Percentiles rank a stretch among this genome's conserved stretches.
Conservation (phyloP, 305 asterid species). For the Fraxinus sp. region DNA sequence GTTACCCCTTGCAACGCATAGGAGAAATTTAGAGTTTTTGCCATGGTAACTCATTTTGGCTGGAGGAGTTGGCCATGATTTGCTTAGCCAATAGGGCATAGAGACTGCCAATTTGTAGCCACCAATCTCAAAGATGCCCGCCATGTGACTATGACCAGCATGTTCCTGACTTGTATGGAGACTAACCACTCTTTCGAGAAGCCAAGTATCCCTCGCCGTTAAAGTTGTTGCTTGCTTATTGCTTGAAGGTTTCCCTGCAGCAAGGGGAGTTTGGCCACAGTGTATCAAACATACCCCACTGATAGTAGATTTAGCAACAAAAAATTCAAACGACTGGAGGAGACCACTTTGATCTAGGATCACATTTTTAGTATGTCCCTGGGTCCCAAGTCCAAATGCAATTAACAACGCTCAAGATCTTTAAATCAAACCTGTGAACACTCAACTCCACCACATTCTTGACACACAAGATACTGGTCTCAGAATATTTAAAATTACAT, state of each 20-base stretch:
- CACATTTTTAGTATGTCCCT: background rate
- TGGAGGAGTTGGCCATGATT: background rate
- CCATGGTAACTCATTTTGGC: background rate
- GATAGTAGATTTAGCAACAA: background rate
- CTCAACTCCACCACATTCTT: background rate
- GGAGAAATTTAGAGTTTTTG: background rate
- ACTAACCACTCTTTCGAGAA: background rate
- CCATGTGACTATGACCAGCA: background rate
- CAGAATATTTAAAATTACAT: background rate
- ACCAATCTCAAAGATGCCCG: background rate
- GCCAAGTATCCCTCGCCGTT: background rate
- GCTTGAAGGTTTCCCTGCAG: background rate
- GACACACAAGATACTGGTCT: background rate
- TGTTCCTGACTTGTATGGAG: background rate
- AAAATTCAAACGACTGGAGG: background rate
- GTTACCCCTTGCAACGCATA: background rate
- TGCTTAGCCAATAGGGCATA: background rate
- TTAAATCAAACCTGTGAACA: background rate
- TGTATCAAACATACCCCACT: background rate
- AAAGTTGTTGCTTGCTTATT: background rate
- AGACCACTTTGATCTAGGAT: background rate
- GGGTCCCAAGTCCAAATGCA: background rate
- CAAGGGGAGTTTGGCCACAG: background rate
- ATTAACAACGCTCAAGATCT: background rate
- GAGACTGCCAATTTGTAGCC: background rate